Evolutionary conservation across 2,329 filamentous ascomycete genomes (phyloP).

Genomic region (Pseudogymnoascus sp.): DNA sequence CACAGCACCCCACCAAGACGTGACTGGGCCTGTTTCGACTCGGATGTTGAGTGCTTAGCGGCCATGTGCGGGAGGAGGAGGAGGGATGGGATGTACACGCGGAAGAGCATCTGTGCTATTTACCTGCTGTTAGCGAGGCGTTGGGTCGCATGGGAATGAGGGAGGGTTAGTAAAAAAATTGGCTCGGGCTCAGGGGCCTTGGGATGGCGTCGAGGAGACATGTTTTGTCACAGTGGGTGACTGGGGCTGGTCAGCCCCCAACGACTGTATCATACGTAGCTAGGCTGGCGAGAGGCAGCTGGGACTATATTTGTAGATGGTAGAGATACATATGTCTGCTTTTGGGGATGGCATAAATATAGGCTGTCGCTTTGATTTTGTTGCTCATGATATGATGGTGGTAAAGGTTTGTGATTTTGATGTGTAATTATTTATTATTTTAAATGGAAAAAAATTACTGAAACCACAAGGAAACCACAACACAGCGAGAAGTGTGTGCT

Average conservation of each 20-base stretch:
- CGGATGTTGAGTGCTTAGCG: not conserved
- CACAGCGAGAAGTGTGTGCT: not conserved
- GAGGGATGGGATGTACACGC: not conserved
- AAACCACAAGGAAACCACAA: too few relatives aligned
- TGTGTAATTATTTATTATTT: not conserved
- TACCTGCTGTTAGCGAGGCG: conserved; percentile 6
- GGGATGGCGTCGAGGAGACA: conserved; percentile 5
- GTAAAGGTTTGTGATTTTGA: not conserved
- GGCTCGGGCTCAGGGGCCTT: not conserved
- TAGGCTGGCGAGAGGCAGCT: not conserved
- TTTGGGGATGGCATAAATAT: not conserved
- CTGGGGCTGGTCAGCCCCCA: not conserved
- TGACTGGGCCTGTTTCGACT: not conserved
- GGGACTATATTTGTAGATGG: not conserved
- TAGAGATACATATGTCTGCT: not conserved
- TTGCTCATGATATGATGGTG: not conserved
- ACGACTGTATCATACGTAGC: not conserved
- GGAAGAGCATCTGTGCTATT: conserved; percentile 2
- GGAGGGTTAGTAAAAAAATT: not conserved
- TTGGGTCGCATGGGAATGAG: conserved; percentile 1
- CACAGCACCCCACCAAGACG: not conserved
- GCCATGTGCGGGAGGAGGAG: not conserved
- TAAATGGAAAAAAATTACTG: not conserved
- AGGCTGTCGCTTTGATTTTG: not conserved
- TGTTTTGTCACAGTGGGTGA: not conserved